Conservation (phyloP, 768 basidiomycete species). For the Amyloporia xantha region DNA sequence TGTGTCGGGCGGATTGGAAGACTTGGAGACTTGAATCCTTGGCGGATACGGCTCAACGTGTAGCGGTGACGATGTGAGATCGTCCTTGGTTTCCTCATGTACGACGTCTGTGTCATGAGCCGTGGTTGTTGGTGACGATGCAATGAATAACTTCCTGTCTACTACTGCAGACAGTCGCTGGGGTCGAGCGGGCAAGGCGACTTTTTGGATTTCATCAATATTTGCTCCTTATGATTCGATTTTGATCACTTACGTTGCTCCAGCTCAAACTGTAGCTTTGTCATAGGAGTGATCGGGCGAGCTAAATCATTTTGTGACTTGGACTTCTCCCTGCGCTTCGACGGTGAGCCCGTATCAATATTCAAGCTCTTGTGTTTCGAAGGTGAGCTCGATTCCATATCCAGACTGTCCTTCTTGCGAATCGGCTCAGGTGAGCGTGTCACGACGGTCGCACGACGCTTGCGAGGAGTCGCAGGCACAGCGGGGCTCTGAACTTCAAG, state of each 20-base stretch:
- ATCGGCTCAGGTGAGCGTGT: conserved; percentile 48
- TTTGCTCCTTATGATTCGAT: background rate
- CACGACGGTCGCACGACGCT: conserved; percentile 60
- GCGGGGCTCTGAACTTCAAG: conserved; percentile 9
- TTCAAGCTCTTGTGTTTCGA: conserved; percentile 22
- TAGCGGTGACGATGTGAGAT: conserved; percentile 53
- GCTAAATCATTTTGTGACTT: conserved; percentile 60
- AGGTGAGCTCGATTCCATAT: background rate
- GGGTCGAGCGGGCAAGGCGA: conserved; percentile 18
- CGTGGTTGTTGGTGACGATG: conserved; percentile 34
- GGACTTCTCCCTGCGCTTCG: conserved; percentile 60
- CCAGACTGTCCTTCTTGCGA: conserved; percentile 9
- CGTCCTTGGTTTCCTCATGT: conserved; percentile 33
- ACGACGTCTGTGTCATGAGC: conserved; percentile 29
- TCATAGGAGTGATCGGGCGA: conserved; percentile 60
- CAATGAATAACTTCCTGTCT: conserved; percentile 64
- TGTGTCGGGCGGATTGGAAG: conserved; percentile 37
- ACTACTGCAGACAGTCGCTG: conserved; percentile 59
- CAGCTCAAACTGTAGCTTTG: conserved; percentile 58
- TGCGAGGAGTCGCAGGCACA: conserved; percentile 26
- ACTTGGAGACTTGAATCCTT: conserved; percentile 31
- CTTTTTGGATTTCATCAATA: conserved; percentile 4
- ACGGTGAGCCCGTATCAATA: conserved; percentile 46
- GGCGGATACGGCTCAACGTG: conserved; percentile 62
- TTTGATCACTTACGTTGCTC: conserved; percentile 43